Evolutionary conservation across 73 alveolate species (phyloP).

Genomic region (Durusdinium trenchii): DNA sequence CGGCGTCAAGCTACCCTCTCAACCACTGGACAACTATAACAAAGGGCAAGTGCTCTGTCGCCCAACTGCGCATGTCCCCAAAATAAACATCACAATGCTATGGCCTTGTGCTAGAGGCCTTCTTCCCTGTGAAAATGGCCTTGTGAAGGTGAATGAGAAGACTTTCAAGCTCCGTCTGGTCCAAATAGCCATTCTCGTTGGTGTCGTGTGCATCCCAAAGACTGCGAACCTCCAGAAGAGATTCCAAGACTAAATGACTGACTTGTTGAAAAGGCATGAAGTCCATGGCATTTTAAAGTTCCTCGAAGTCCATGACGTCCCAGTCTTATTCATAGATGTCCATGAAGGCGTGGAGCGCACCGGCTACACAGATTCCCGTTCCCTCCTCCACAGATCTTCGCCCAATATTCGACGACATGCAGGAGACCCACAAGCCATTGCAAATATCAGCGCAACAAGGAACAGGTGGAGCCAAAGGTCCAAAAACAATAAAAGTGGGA

Average conservation of each 20-base stretch:
- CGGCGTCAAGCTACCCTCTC: not conserved
- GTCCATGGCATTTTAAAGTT: no score
- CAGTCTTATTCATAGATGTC: no score
- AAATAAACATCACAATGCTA: not conserved
- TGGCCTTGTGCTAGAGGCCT: not conserved
- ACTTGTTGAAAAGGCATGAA: no score
- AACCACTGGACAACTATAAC: not conserved
- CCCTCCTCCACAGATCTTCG: slow-evolving; percentile 4
- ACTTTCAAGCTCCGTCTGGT: not conserved
- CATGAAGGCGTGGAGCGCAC: not conserved
- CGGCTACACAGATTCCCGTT: no score
- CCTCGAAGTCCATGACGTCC: no score
- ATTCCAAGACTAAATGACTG: no score
- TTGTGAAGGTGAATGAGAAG: slow-evolving; percentile 11
- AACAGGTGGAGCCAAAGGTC: no score
- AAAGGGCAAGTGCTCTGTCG: not conserved
- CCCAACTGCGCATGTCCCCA: not conserved
- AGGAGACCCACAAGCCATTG: not conserved
- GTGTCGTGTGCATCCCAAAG: slow-evolving; percentile 47
- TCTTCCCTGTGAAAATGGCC: not conserved
- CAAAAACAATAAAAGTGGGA: no score
- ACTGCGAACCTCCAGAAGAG: not conserved
- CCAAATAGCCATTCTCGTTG: not conserved
- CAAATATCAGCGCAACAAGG: no score
- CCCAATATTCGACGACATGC: slow-evolving; percentile 9